Conservation (phyloP, 331 rosid genomes). For the Telfairia occidentalis region DNA sequence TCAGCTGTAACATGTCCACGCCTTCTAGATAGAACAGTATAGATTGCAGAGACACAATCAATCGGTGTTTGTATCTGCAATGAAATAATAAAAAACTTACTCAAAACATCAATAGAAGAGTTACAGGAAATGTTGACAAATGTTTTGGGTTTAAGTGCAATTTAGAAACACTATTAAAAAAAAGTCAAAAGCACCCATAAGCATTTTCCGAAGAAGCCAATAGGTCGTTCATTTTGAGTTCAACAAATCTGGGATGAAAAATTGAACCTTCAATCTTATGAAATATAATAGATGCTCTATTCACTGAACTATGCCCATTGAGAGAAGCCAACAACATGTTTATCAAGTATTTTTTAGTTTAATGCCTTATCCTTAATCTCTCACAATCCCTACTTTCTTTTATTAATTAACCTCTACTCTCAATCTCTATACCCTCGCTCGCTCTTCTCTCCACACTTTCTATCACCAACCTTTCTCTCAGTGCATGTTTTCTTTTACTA, state of each 20-base stretch:
- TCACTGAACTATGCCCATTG: too few species aligned
- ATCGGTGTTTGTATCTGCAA: conserved; percentile 94
- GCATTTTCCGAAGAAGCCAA: not conserved
- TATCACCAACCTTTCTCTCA: not conserved
- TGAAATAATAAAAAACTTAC: conserved; percentile 18
- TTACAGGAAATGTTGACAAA: not conserved
- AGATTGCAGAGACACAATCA: conserved; percentile 93
- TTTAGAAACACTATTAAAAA: not conserved
- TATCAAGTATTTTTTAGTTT: not conserved
- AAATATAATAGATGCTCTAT: too few species aligned
- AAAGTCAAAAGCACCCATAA: not conserved
- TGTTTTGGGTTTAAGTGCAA: not conserved
- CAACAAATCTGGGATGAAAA: too few species aligned
- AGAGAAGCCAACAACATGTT: too few species aligned
- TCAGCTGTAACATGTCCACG: conserved; percentile 98
- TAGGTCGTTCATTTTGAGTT: too few species aligned
- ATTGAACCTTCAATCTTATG: too few species aligned
- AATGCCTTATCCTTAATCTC: not conserved
- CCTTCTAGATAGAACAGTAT: conserved; percentile 84
- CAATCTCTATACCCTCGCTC: not conserved
- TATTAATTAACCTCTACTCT: not conserved
- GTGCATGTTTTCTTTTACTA: not conserved
- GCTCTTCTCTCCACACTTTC: not conserved
- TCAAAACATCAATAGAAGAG: conserved; percentile 15
- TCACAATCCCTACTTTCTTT: not conserved